Evolutionary conservation across 768 basidiomycete species (phyloP).

Genomic region (Clitopilus hobsonii): DNA sequence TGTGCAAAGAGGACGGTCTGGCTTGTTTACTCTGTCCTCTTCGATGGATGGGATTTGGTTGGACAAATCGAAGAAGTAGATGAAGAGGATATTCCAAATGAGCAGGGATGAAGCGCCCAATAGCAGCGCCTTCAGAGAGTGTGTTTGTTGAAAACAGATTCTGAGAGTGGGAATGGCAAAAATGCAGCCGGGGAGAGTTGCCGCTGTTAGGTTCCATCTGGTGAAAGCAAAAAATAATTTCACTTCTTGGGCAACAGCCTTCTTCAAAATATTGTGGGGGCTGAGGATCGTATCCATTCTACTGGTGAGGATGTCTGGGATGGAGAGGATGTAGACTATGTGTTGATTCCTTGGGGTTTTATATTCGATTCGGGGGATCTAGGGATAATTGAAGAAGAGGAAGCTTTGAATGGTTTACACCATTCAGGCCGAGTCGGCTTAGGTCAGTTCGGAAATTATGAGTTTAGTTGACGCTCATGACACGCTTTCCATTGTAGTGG

Average conservation of each 20-base stretch:
- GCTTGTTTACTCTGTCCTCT: conserved; percentile 19
- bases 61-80: conserved; percentile 16
- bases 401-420: too few species aligned
- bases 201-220: conserved; percentile 10
- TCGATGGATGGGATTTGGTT: conserved; percentile 14
- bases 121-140: background rate
- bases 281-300: background rate
- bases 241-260: conserved; percentile 3
- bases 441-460: too few species aligned
- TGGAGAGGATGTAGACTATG: background rate
- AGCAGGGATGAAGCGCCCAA: conserved; percentile 1
- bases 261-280: background rate
- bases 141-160: background rate
- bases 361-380: too few species aligned
- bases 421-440: too few species aligned
- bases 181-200: conserved; percentile 7
- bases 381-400: too few species aligned
- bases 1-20: conserved; percentile 16
- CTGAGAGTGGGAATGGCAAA: conserved; percentile 6
- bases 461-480: too few species aligned
- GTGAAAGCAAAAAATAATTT: conserved; percentile 9
- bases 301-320: background rate
- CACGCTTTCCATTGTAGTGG: too few species aligned
- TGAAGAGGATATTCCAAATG: conserved; percentile 9
- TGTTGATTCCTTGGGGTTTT: too few species aligned